phyloP scores from a whole-genome alignment of 2,329 filamentous ascomycete species.

The Biscogniauxia sp. region DNA sequence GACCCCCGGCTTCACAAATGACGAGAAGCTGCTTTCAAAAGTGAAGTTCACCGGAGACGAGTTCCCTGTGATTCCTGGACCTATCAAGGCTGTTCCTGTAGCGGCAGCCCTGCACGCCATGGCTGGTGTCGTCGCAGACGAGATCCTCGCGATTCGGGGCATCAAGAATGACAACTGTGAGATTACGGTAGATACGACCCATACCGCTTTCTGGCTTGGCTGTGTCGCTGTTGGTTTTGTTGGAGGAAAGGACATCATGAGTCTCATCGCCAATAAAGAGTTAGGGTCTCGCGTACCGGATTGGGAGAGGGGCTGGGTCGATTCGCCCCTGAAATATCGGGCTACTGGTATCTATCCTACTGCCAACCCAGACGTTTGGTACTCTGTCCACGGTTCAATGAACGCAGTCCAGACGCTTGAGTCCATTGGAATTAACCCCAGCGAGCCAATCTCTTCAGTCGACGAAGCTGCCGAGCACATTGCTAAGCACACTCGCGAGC shows the following conservation, averaged over 20 bases:
- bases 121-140: conserved; percentile 16
- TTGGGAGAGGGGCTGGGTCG: conserved; percentile 28
- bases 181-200: conserved; percentile 46
- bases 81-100: conserved; percentile 34
- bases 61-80: conserved; percentile 34
- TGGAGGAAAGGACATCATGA: conserved; percentile 34
- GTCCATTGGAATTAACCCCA: conserved; percentile 44
- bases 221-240: conserved; percentile 38
- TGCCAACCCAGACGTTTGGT: conserved; percentile 43
- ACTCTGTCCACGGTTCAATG: conserved; percentile 50
- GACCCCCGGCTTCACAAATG: conserved; percentile 35
- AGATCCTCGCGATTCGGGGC: conserved; percentile 15
- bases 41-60: conserved; percentile 32
- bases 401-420: conserved; percentile 41
- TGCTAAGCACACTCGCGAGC: conserved; percentile 31
- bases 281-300: conserved; percentile 33
- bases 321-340: conserved; percentile 34
- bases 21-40: conserved; percentile 26
- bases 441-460: conserved; percentile 15
- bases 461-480: conserved; percentile 34
- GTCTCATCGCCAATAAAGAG: conserved; percentile 29
- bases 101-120: conserved; percentile 10
- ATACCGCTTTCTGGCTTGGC: conserved; percentile 44
- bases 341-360: conserved; percentile 48
- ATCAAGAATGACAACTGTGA: conserved; percentile 15